Conservation (phyloP, 345 rosid genomes). For the Sapria himalayana region DNA sequence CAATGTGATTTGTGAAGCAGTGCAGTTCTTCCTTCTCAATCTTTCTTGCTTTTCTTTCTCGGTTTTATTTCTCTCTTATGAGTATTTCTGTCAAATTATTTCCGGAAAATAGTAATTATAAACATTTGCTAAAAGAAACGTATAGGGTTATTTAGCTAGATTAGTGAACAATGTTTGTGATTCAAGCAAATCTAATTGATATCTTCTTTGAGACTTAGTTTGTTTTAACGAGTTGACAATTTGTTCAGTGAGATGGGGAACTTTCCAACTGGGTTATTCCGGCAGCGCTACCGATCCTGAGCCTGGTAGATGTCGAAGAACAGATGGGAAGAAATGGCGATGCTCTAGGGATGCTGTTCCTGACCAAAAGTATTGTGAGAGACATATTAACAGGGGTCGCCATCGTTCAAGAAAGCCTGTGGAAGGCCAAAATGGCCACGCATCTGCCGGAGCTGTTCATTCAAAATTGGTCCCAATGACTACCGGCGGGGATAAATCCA, state of each 20-base stretch:
- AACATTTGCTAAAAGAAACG: too few species aligned
- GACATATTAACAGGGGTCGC: conserved; percentile 70
- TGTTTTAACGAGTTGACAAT: conserved; percentile 2
- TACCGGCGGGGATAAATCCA: conserved; percentile 14
- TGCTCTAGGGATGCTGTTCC: conserved; percentile 57
- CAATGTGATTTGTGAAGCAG: too few species aligned
- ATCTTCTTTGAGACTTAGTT: not conserved
- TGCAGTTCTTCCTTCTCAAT: too few species aligned
- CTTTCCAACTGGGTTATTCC: conserved; percentile 34
- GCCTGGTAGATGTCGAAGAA: conserved; percentile 59
- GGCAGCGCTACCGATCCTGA: conserved; percentile 36
- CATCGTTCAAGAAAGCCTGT: conserved; percentile 82
- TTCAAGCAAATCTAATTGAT: too few species aligned
- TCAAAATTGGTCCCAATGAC: conserved; percentile 21
- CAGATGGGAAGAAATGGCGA: conserved; percentile 81
- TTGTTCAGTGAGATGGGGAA: conserved; percentile 39
- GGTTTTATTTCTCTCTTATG: too few species aligned
- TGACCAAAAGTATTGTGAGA: conserved; percentile 67
- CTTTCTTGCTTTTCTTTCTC: too few species aligned
- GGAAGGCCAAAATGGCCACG: conserved; percentile 41
- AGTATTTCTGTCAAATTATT: too few species aligned
- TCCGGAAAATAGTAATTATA: too few species aligned
- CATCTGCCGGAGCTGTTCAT: conserved; percentile 13
- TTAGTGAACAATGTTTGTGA: too few species aligned
- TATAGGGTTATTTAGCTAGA: too few species aligned